Conservation (phyloP, 345 rosid species). For the Xanthoceras sorbifolium region DNA sequence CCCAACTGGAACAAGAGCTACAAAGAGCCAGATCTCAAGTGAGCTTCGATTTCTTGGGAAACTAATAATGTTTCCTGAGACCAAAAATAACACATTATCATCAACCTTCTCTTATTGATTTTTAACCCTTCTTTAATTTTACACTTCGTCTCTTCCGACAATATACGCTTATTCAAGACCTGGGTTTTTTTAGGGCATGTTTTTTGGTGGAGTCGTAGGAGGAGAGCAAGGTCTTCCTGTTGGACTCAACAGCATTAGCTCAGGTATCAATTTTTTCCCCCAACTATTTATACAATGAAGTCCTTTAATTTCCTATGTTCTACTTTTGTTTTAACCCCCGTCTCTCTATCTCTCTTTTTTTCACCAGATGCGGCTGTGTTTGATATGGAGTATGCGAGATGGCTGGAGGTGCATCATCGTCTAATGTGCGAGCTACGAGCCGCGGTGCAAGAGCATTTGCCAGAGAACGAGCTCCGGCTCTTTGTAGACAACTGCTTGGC, state of each 20-base stretch:
- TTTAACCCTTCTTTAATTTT: not conserved
- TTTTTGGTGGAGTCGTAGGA: conserved; percentile 61
- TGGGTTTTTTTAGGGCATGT: conserved; percentile 58
- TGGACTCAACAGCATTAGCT: conserved; percentile 55
- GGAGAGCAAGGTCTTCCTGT: conserved; percentile 75
- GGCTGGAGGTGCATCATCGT: conserved; percentile 91
- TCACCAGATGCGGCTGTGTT: conserved; percentile 69
- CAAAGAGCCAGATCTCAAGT: conserved; percentile 92
- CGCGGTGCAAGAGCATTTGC: conserved; percentile 83
- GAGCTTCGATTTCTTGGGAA: conserved; percentile 19
- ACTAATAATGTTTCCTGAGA: not conserved
- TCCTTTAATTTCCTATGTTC: not conserved
- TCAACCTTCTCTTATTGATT: not conserved
- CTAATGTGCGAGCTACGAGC: conserved; percentile 81
- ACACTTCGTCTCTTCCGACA: not conserved
- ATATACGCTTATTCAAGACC: conserved; percentile 2
- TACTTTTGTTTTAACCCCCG: too few species aligned
- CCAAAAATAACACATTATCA: not conserved
- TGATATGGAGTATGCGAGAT: conserved; percentile 86
- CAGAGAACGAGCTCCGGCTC: conserved; percentile 84
- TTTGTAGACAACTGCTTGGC: conserved; percentile 77
- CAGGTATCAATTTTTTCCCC: conserved; percentile 44
- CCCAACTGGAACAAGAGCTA: conserved; percentile 92
- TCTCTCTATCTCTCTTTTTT: not conserved
- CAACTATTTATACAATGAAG: not conserved